Base-by-base conservation (phyloP, 768 basidiomycete species). In the Boletus speciosus region DNA sequence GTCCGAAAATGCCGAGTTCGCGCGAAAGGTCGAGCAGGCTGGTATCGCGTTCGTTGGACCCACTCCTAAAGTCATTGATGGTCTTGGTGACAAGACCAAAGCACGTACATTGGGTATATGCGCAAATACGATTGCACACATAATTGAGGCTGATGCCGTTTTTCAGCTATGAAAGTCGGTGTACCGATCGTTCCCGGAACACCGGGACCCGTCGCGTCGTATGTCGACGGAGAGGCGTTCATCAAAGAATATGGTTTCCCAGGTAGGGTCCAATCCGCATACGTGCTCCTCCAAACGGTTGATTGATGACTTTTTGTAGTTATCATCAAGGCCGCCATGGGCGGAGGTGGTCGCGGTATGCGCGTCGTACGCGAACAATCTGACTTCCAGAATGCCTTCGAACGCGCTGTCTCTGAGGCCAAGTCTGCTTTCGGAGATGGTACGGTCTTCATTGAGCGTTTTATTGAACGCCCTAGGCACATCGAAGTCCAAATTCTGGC, bases 281-380 rank as follows among this genome's bases (percentile, higher is more conserved):
- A 25, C 31, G 3, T 37, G 43, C 50, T 46, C 27, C 54, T 47
- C 41, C 49, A 14, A 53, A 47, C 49, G 40, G 34, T 44, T 62
- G 16, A 48, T 44, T 12, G 29, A 53, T 32, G 41, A 47, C 45
- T 10, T 44, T 27, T 70, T 31, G 68, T 34, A 86, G 93, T 99
- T 51, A 98, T 99, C 71, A 98, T 99, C 83, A 99, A 98, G 76
- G 97, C 97, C 37, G 96, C 96, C 9, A 95, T 97, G 91, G 96
- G 96, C 54, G 96, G 95, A 54, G 96, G 96, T 63, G 97, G 97
- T 50, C 92, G 96, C 62, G 97, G 97, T 56, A 99, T 98, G 97
- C 90, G 97, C 65, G 96, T 99, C 52, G 97, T 99, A 34, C 86
- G 93, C 58, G 92, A 94, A 66, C 88, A 95, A 70, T 86, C 86